These are phyloP conservation scores for Nematodospora anomalae DNA, from an alignment of 1,139 yeast species.

Conservation along the genomic window DNA sequence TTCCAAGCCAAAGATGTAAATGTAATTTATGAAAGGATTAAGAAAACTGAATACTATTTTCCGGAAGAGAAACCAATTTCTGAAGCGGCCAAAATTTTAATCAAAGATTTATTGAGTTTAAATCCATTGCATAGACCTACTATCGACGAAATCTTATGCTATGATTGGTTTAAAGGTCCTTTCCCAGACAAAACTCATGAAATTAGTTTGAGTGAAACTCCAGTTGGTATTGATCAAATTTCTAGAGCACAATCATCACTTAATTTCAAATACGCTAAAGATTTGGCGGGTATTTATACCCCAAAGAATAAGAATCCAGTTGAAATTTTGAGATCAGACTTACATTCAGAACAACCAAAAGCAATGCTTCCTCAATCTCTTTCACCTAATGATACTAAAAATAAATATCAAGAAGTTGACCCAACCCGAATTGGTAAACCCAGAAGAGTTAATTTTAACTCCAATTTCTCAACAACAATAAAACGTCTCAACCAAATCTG, in stretches of 20 bases:
- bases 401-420: constrained; percentile 77
- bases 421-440: constrained; percentile 40
- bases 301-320: constrained; percentile 61
- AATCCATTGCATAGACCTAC: constrained; percentile 84
- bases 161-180: constrained; percentile 82
- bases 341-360: constrained; percentile 67
- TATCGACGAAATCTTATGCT: constrained; percentile 73
- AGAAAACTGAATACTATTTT: constrained; percentile 75
- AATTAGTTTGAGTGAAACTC: constrained; percentile 56
- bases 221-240: constrained; percentile 57
- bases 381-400: constrained; percentile 90
- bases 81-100: constrained; percentile 68
- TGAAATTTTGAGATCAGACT: constrained; percentile 67
- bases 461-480: constrained; percentile 41
- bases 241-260: constrained; percentile 62
- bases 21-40: constrained; percentile 88
- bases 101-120: constrained; percentile 68
- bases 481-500: constrained; percentile 40
- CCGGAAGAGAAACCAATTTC: constrained; percentile 75
- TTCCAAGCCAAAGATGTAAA: constrained; percentile 96
- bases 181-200: constrained; percentile 76
- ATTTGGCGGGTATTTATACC: constrained; percentile 61
- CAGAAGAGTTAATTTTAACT: constrained; percentile 44
- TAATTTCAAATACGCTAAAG: constrained; percentile 69
- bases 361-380: constrained; percentile 81